Evolutionary conservation across 257 asterid genomes (phyloP), one percentile per base, ranked within the genome.

Genomic region (Lycium ferocissimum): DNA sequence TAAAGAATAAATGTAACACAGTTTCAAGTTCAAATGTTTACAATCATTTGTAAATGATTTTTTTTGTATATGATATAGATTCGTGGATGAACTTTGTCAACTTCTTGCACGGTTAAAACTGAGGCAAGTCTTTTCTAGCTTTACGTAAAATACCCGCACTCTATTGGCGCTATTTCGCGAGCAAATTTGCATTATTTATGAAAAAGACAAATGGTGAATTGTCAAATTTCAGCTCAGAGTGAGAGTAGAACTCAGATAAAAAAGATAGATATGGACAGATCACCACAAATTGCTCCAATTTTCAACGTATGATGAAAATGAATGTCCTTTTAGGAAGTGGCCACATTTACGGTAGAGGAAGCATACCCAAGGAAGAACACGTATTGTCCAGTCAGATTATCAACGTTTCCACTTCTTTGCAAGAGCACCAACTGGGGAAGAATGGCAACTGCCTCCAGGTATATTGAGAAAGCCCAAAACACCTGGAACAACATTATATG

Each of bases 321-420:
- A 38, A 22, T 22, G 10, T 40, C 20, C 38, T 54, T 56, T 6
- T 4, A 69, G 15, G 17, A 71, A 54, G 35, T 62, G 38, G 63
- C 56, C 38, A 63, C n/a, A 26, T 38, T 22, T 81, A 70, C 73
- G 20, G 72, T 82, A 84, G 86, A 88, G 59, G 71, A 38, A 83
- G 87, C 63, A 88, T 94, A 96, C 99, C 99, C 99, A 22, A 96
- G 98, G 82, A 96, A 93, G 92, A 94, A 82, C 83, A 96, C 94
- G 85, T 96, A 96, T 94, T 96, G 97, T 87, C 98, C 99, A 47
- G 98, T 86, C 87, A 96, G 92, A 82, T 96, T 96, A 91, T 96
- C 99, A 88, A 96, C 98, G 79, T 96, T 96, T 88, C 99, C 98
- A 90, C 99, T 93, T 91, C 99, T 93, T 91, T 96, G 99, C 94